Conservation (phyloP, 495 filamentous ascomycete genomes). For the Amniculicola lignicola region DNA sequence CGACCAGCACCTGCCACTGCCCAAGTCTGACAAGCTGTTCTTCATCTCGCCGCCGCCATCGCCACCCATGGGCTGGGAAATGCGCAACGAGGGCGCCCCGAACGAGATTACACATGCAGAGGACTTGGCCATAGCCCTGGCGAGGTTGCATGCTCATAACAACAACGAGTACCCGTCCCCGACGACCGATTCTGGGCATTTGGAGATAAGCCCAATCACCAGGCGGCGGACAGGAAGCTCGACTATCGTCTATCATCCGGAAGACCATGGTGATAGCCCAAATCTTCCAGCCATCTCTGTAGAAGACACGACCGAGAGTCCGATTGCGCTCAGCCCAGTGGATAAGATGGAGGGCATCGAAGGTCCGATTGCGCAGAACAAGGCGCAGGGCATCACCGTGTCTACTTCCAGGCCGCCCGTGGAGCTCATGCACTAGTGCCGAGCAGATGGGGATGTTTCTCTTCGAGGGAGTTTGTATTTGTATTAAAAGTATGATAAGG, state of each 20-base stretch:
- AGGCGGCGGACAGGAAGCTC: conserved; percentile 54
- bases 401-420: conserved; percentile 86
- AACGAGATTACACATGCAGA: conserved; percentile 92
- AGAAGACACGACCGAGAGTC: conserved; percentile 74
- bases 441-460: no score
- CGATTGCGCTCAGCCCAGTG: conserved; percentile 43
- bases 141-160: conserved; percentile 45
- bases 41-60: conserved; percentile 93
- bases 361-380: conserved; percentile 44
- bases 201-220: conserved; percentile 27
- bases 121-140: conserved; percentile 78
- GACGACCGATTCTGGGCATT: conserved; percentile 33
- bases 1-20: conserved; percentile 68
- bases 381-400: conserved; percentile 44
- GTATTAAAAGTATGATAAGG: no score
- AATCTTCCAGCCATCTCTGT: conserved; percentile 85
- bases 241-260: conserved; percentile 72
- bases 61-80: conserved; percentile 91
- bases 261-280: conserved; percentile 70
- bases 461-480: neutral
- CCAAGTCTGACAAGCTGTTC: conserved; percentile 86
- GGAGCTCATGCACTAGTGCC: conserved; percentile 73
- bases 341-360: conserved; percentile 42
- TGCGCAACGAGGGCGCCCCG: conserved; percentile 82
- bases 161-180: conserved; percentile 35